phyloP scores from a whole-genome alignment of 192 early-diverging fungal genomes.

The Backusella luteola region DNA sequence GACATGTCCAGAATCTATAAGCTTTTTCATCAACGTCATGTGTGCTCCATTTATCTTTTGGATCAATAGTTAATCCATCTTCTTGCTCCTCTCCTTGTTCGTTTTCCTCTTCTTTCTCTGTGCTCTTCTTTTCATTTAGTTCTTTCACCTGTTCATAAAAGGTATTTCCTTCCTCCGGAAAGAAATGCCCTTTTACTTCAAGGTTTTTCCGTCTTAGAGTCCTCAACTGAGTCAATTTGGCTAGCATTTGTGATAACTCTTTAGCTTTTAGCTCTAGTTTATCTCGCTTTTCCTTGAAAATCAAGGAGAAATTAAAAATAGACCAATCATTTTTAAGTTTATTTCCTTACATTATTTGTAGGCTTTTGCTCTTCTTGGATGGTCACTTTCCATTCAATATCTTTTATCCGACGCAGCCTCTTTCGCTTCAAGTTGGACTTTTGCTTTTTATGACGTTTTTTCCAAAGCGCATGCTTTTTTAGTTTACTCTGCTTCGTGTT shows the following conservation, averaged over 20 bases:
- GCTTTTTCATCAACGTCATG: neutral
- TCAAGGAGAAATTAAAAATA: no score
- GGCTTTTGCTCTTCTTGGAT: neutral
- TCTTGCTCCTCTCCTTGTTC: neutral
- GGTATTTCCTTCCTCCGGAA: constrained; percentile 35
- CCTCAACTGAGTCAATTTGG: neutral
- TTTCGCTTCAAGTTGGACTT: neutral
- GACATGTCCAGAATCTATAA: constrained; percentile 29
- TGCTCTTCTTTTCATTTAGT: constrained; percentile 21
- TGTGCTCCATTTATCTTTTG: constrained; percentile 5
- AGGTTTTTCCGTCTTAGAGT: neutral
- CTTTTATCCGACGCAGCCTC: neutral
- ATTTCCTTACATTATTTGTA: neutral
- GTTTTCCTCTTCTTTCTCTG: constrained; percentile 2
- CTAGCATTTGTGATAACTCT: neutral
- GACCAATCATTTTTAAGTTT: no score
- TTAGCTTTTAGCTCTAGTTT: neutral
- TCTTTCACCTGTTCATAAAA: constrained; percentile 33
- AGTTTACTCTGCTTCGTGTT: neutral
- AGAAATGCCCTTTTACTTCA: constrained; percentile 31
- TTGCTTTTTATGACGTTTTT: neutral
- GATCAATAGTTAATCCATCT: neutral
- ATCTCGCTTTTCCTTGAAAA: neutral
- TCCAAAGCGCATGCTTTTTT: neutral
- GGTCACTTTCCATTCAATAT: neutral